Evolutionary conservation across 2,329 filamentous ascomycete genomes (phyloP).

Genomic region (Diaporthe sp.): DNA sequence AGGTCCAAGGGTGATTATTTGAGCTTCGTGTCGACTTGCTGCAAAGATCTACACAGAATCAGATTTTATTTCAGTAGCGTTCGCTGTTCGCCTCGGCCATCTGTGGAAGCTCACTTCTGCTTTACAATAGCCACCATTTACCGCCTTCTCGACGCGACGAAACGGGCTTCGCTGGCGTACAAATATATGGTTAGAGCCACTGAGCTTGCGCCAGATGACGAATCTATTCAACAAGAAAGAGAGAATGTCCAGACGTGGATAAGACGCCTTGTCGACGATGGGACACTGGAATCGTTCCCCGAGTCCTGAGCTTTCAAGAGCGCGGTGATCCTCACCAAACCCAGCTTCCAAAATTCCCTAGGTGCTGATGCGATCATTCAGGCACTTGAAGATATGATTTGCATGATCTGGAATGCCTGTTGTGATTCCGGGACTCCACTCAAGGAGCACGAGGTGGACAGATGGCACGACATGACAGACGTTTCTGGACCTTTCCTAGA

Average conservation of each 20-base stretch:
- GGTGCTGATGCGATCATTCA: neutral
- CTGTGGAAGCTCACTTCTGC: too few species aligned
- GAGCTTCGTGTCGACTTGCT: too few species aligned
- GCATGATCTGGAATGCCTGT: neutral
- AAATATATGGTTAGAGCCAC: too few species aligned
- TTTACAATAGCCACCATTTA: too few species aligned
- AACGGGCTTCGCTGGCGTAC: too few species aligned
- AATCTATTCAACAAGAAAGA: neutral
- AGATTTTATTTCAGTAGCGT: too few species aligned
- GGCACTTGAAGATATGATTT: neutral
- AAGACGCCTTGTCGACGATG: neutral
- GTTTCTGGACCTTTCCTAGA: neutral
- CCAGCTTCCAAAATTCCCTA: neutral
- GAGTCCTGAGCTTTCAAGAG: neutral
- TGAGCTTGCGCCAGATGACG: neutral
- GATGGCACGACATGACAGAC: neutral
- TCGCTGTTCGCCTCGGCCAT: too few species aligned
- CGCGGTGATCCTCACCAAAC: neutral
- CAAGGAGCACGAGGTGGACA: neutral
- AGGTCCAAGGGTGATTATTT: too few species aligned
- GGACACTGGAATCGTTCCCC: rapidly evolving
- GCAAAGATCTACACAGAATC: too few species aligned
- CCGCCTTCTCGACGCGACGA: too few species aligned
- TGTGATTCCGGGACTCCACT: neutral
- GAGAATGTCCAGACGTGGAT: neutral